Evolutionary conservation across 2,329 filamentous ascomycete genomes (phyloP), one percentile per base, ranked within the genome.

Genomic region (Huntiella decipiens): DNA sequence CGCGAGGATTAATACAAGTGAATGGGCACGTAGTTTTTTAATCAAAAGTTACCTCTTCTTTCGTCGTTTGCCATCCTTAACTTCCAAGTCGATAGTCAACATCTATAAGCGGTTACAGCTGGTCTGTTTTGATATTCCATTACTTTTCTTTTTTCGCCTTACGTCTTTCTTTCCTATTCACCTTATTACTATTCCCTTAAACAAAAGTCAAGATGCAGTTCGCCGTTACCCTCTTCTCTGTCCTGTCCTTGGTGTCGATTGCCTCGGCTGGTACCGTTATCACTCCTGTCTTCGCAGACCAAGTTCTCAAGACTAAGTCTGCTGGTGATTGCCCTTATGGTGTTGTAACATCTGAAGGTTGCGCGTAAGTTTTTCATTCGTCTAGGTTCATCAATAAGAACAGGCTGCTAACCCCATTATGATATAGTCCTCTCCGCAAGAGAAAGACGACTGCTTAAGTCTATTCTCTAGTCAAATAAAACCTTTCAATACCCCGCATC

Each of bases 311-410:
- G 22, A 67, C 63, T 53, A 53, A 56, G 13, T 46, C 41, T 12
- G 33, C 54, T 2, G 67, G 64, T 22, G 72, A 76, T 55, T 76
- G 72, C 55, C 69, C 65, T 53, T 72, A 67, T 53, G 72, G 72
- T 32, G 68, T 71, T 13, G 63, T 66, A 4, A 75, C 72, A 31
- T 70, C 72, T 4, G 60, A 64, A 45, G 72, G 72, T 32, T 76
- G 72, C 67, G 72, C 62, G 72, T 75, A 55, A 52, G 70, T 63
- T 15, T 5, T 28, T 28, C 6, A 33, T 35, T 11, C 31, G 17
- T 11, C 17, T 38, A n/a, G 4, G 35, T 7, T 33, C 22, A n/a
- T 42, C 3, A 17, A 28, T 16, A 12, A 4, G 10, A 39, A 8
- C 38, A 39, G 5, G 16, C 10, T 7, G 19, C 13, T 39, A 39